Conservation (phyloP, 306 rosid species). For the Myrica gale region DNA sequence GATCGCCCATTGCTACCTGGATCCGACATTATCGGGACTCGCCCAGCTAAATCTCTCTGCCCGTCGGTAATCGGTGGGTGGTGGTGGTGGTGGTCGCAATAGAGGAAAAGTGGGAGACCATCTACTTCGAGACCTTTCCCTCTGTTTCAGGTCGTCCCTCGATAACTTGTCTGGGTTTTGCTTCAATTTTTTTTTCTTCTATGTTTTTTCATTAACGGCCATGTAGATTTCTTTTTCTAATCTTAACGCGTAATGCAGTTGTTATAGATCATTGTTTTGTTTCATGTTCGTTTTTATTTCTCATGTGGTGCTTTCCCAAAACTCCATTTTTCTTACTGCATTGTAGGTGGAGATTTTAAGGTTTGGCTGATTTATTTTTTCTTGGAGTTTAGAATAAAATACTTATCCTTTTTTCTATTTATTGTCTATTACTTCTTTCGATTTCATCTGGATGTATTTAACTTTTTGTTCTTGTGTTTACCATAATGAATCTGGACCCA, state of each 20-base stretch:
- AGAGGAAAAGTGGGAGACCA: constrained; percentile 20
- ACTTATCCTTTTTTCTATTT: neutral
- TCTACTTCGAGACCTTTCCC: neutral
- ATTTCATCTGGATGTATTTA: neutral
- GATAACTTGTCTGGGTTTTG: constrained; percentile 19
- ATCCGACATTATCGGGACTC: constrained; percentile 42
- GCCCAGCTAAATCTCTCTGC: constrained; percentile 16
- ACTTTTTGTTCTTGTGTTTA: constrained; percentile 21
- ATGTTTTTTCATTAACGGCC: neutral
- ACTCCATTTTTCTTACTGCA: neutral
- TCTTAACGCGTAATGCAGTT: neutral
- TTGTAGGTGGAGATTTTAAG: neutral
- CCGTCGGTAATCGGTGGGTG: constrained; percentile 13
- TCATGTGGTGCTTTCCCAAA: neutral
- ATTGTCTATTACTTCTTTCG: constrained; percentile 12
- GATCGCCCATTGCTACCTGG: constrained; percentile 27
- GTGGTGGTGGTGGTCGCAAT: constrained; percentile 12
- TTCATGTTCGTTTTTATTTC: neutral
- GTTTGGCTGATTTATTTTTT: neutral
- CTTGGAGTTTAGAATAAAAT: neutral
- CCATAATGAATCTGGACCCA: constrained; percentile 20
- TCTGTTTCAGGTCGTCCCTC: neutral
- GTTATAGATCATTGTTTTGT: neutral
- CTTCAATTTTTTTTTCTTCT: neutral
- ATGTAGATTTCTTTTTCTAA: neutral